Evolutionary conservation across 306 rosid species (phyloP).

Genomic region (Quercus bicolor): DNA sequence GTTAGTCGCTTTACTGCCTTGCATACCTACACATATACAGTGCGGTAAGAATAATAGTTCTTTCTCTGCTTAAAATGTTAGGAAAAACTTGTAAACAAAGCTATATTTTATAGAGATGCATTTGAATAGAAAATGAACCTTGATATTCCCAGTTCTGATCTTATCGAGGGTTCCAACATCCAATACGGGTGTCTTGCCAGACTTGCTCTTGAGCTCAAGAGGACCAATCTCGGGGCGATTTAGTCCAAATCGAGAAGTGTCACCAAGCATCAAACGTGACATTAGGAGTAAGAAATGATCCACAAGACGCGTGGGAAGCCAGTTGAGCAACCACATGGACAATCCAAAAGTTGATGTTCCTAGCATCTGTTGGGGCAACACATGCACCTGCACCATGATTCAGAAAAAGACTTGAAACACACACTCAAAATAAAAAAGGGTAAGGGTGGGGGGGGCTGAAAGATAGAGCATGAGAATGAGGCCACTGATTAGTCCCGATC

Average conservation of each 20-base stretch:
- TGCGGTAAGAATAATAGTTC: neutral
- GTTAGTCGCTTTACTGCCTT: conserved; percentile 58
- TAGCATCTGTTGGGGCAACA: conserved; percentile 83
- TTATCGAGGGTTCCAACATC: conserved; percentile 85
- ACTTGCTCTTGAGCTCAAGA: conserved; percentile 63
- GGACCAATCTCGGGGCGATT: conserved; percentile 83
- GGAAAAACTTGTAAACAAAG: neutral
- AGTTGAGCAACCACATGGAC: conserved; percentile 81
- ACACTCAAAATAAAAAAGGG: no score
- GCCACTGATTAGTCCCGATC: conserved; percentile 8
- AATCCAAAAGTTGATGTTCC: conserved; percentile 97
- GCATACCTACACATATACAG: conserved; percentile 46
- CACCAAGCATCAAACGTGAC: conserved; percentile 83
- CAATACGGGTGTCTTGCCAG: conserved; percentile 89
- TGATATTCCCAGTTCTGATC: conserved; percentile 74
- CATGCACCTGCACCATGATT: conserved; percentile 65
- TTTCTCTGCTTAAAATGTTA: neutral
- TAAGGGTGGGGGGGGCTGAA: conserved; percentile 18
- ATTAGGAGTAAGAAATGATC: conserved; percentile 71
- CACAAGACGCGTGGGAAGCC: conserved; percentile 74
- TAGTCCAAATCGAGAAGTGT: conserved; percentile 72
- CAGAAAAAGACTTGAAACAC: neutral
- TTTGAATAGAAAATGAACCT: conserved; percentile 35
- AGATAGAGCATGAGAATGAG: conserved; percentile 18
- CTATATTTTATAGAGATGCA: neutral